Evolutionary conservation across 108 stramenopile genomes (phyloP), one percentile per base, ranked within the genome.

Genomic region (Chaetoceros tenuissimus): DNA sequence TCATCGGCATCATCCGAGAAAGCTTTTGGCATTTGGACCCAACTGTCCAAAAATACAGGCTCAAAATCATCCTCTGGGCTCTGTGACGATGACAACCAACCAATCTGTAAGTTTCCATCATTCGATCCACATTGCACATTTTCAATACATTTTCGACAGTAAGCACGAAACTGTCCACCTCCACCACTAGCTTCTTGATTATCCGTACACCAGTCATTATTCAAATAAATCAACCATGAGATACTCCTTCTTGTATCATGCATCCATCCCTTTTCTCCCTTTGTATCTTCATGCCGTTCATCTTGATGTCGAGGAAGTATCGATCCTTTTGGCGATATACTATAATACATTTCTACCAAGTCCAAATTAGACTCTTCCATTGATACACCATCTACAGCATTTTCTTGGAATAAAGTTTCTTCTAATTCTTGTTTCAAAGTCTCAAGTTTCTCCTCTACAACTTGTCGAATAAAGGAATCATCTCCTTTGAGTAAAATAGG

Each of bases 221-320:
- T 80, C 24, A 80, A 57, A 31, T 80, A 80, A 17, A 80, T 54
- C 18, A 80, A 31, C 79, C 79, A 80, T 17, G 69, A 63, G 0
- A 80, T 40, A n/a, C 66, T 67, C 3, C 79, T 58, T 40, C 79
- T 59, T 13, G 52, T 74, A 0, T 75, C 75, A 22, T 63, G n/a
- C 13, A 55, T 26, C 79, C 79, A 80, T 30, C 79, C 79, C 43
- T 53, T 47, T 1, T 66, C 34, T 0, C 79, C 79, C 55, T 80
- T 80, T 1, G 59, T 60, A 48, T 80, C 79, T 48, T 80, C 79
- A 34, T 80, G 79, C 34, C 57, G 73, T 48, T 77, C 75, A 59
- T 80, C 79, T 22, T 74, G 48, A 53, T 76, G 79, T 21, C 75
- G 26, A 10, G 59, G 63, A 3, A 75, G 24, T 10, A 45, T 30